Base-by-base conservation (phyloP, 2,329 filamentous ascomycete species). In the Botryotinia convoluta region DNA sequence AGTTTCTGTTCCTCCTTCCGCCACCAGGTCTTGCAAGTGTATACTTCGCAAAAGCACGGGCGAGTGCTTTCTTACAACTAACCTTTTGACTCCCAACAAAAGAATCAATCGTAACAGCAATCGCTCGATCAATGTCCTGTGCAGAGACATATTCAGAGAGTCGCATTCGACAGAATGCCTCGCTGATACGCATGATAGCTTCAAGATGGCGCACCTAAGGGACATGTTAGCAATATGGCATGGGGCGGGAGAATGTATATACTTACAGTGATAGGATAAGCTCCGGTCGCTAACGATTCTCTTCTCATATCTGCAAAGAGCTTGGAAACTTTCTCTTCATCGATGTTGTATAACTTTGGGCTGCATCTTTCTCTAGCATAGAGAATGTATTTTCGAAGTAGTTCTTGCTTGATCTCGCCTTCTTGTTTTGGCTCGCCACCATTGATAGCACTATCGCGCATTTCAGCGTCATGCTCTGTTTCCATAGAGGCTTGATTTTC, bases 71-170 rank as follows among this genome's bases (percentile, higher is more conserved):
- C 88, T 98, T 99, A 84, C 93, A 96, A 84, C 93, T 97, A 79
- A 98, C 90, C 86, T 99, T 99, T 82, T 99, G 96, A 79, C 93
- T 97, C 75, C 93, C 93, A 61, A 99, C 93, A 80, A 99, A 99
- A 72, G 93, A 97, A 77, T 98, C 95, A 3, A 99, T 93, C 0
- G 96, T 97, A 10, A 99, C 96, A 22, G 95, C 94, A 80, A 99
- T 99, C 73, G 96, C 96, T 61, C 96, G 93, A 83, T 99, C 96
- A 78, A 99, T 97, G 81, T 99, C 96, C 74, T 92, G 89, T 2
- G 92, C 85, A 9, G 92, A 92, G 83, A 95, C 97, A 85, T 97
- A 98, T 77, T 99, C 96, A 0, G 93, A 96, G n/a, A 99, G 86
- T 22, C 96, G 92, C 96, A 99, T 99, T 80, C 97, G 95, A 83